A percentile compares a stretch with the other conserved stretches of the same genome.
phyloP scores from a whole-genome alignment of 345 rosid genomes.

The Odontarrhena argentea region DNA sequence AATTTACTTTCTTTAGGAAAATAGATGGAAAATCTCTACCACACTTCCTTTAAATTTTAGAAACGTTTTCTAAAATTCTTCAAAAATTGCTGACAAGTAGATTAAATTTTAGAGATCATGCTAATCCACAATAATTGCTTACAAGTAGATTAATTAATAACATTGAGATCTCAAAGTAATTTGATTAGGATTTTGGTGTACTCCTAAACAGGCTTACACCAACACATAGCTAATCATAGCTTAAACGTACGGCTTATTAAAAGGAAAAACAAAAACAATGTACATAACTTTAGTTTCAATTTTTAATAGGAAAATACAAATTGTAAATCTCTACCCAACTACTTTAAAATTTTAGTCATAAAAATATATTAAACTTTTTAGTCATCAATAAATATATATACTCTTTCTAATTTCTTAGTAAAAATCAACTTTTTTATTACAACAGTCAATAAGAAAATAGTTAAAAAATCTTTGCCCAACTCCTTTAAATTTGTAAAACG shows the following conservation, averaged over 20 bases:
- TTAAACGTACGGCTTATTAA: not conserved
- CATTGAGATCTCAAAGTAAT: not conserved
- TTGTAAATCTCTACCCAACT: conserved; percentile 1
- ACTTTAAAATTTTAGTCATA: not conserved
- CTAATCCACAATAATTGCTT: too few species aligned
- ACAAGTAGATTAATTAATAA: too few species aligned
- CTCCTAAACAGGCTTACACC: not conserved
- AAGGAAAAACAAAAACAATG: not conserved
- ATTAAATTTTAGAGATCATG: too few species aligned
- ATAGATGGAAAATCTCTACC: too few species aligned
- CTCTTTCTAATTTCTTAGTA: too few species aligned
- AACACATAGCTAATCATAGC: not conserved
- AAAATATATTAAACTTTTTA: too few species aligned
- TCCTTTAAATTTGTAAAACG: not conserved
- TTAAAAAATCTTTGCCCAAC: not conserved
- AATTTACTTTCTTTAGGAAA: too few species aligned
- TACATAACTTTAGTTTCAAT: not conserved
- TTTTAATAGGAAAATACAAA: not conserved
- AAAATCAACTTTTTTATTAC: not conserved
- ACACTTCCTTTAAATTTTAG: too few species aligned
- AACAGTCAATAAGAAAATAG: too few species aligned
- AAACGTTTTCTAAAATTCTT: too few species aligned
- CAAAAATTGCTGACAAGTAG: too few species aligned
- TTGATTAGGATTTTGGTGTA: not conserved
- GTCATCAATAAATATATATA: too few species aligned